Conservation (phyloP, 306 rosid species). For the Gastrolobium villosum region DNA sequence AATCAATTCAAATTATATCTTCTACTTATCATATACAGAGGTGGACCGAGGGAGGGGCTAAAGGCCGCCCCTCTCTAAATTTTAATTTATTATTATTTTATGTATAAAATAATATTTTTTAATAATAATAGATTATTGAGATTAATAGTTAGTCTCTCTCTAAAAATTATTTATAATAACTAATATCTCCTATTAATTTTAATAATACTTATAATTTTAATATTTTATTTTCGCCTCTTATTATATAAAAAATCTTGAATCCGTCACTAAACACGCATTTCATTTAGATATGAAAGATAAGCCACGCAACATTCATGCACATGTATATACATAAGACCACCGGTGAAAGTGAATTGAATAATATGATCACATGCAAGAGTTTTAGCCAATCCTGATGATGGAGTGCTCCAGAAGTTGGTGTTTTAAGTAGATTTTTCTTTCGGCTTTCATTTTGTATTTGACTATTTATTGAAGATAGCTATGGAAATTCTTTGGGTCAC, state of each 20-base stretch:
- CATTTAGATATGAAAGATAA: not conserved
- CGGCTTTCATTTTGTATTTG: not conserved
- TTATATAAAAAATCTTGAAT: too few species aligned
- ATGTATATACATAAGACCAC: not conserved
- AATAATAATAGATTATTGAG: too few species aligned
- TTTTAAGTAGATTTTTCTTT: not conserved
- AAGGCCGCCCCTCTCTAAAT: too few species aligned
- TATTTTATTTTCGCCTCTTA: too few species aligned
- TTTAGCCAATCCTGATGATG: not conserved
- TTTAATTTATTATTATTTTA: too few species aligned
- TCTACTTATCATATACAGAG: not conserved
- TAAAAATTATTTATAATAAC: too few species aligned
- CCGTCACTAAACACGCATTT: too few species aligned
- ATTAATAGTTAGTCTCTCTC: too few species aligned
- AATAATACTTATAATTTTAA: too few species aligned
- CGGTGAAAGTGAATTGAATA: not conserved
- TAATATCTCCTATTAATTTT: too few species aligned
- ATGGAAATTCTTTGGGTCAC: not conserved
- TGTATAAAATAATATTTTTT: too few species aligned
- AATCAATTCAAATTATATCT: not conserved
- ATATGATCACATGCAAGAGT: not conserved
- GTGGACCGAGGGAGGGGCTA: too few species aligned
- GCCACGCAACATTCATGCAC: constrained; percentile 8
- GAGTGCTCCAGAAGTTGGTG: not conserved
- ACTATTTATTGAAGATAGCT: not conserved